A percentile compares a stretch with the other conserved stretches of the same genome.
These are phyloP conservation scores for Phytophthora syringae DNA, from an alignment of 352 stramenopile genomes.

Conservation along the genomic window DNA sequence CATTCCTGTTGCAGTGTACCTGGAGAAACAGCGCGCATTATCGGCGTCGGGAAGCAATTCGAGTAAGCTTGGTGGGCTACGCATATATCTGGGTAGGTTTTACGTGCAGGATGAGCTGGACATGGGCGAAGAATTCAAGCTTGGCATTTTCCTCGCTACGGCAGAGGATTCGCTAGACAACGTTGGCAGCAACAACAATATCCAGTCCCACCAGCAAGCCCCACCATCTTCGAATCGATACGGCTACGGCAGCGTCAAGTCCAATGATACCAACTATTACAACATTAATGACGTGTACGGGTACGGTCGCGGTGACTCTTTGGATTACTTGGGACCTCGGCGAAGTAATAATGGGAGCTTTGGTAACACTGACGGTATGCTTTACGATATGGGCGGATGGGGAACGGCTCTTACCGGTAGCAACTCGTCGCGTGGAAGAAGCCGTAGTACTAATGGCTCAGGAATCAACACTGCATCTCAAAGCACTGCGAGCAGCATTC, in stretches of 20 bases:
- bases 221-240: slow-evolving; percentile 29
- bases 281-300: slow-evolving; percentile 50
- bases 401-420: slow-evolving; percentile 32
- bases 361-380: slow-evolving; percentile 39
- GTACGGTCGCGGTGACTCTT: slow-evolving; percentile 43
- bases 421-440: slow-evolving; percentile 21
- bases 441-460: slow-evolving; percentile 25
- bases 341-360: slow-evolving; percentile 36
- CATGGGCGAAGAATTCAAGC: slow-evolving; percentile 78
- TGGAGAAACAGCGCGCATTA: slow-evolving; percentile 60
- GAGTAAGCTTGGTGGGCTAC: slow-evolving; percentile 63
- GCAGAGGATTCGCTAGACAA: slow-evolving; percentile 43
- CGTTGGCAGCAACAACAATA: slow-evolving; percentile 29
- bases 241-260: slow-evolving; percentile 26
- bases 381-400: slow-evolving; percentile 45
- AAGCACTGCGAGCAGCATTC: slow-evolving; percentile 57
- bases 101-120: slow-evolving; percentile 74
- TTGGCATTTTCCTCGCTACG: slow-evolving; percentile 73
- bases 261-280: slow-evolving; percentile 41
- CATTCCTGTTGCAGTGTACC: slow-evolving; percentile 64
- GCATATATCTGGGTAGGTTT: slow-evolving; percentile 78
- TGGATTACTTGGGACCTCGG: slow-evolving; percentile 35
- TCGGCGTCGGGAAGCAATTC: slow-evolving; percentile 42
- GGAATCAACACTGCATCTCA: slow-evolving; percentile 11
- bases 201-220: slow-evolving; percentile 22